Evolutionary conservation across 2,329 filamentous ascomycete species (phyloP), one percentile per base, ranked within the genome.

Genomic region (Bipolaris victoriae): DNA sequence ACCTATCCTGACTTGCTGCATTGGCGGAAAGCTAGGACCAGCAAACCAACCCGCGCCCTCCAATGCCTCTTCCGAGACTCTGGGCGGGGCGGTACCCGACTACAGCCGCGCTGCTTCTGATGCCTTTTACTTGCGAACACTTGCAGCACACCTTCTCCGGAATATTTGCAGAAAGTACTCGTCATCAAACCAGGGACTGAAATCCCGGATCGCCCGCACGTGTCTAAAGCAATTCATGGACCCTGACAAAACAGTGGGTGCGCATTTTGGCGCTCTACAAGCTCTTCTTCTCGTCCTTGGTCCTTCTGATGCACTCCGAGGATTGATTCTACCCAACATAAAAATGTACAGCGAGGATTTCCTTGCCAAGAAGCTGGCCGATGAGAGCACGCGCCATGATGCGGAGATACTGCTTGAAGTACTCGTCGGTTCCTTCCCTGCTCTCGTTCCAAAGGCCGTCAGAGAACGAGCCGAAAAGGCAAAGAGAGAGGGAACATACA

Each of bases 201-300:
- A 92, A 55, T 89, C 93, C 2, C 91, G 96, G 62, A 88, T 99
- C 29, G 93, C 92, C 3, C 86, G 95, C n/a, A 95, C 93, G 0
- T 97, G 92, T 70, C 84, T 98, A 33, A 97, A 97, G 78, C 88
- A 90, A 69, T 94, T 97, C 76, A 84, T 99, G 29, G 93, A 97
- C 69, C 91, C 92, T 0, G 87, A 88, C 41, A 92, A 93, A 71
- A 88, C 92, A 0, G 85, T 92, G 0, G 87, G 90, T 1, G 89
- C 94, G 1, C 91, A 97, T 69, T 99, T 95, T 73, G 95, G 95
- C 43, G 92, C 94, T 6, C 84, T 99, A 20, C 85, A 88, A 29
- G 94, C 93, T 1, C 81, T 99, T 2, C 83, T 89, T 1, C 87
- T 89, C 1, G 88, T 96, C 22, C 92, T 92, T 24, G 92, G 88